Evolutionary conservation across 2,329 filamentous ascomycete species (phyloP).

Genomic region (Venturia carpophila): DNA sequence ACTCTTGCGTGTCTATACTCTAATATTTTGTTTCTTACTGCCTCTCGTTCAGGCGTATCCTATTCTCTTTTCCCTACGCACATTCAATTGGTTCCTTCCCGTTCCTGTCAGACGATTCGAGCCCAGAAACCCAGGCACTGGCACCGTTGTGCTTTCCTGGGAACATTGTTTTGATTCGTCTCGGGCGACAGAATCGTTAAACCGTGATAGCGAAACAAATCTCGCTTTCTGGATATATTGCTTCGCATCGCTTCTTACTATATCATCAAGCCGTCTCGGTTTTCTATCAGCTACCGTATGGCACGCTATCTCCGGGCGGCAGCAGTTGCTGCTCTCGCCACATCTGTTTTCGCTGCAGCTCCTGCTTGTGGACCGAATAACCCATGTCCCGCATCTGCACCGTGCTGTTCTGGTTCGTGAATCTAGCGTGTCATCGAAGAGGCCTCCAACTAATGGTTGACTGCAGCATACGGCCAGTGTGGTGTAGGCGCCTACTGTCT

Average conservation of each 20-base stretch:
- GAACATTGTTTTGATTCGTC: neutral
- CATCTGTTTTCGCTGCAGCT: slow-evolving; percentile 23
- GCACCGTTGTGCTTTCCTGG: neutral
- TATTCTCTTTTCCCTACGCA: neutral
- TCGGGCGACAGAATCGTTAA: neutral
- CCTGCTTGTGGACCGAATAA: slow-evolving; percentile 40
- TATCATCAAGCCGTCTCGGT: neutral
- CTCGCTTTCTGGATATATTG: neutral
- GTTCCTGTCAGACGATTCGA: neutral
- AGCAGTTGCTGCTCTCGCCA: slow-evolving; percentile 20
- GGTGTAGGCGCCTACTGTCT: slow-evolving; percentile 92
- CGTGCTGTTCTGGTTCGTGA: slow-evolving; percentile 35
- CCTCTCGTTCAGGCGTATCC: neutral
- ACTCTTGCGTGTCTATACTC: neutral
- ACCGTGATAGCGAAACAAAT: neutral
- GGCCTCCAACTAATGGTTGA: slow-evolving; percentile 14
- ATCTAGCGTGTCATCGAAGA: slow-evolving; percentile 61
- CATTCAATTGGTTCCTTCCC: neutral
- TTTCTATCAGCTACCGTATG: slow-evolving; percentile 1
- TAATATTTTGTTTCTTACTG: neutral
- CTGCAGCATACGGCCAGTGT: slow-evolving; percentile 79
- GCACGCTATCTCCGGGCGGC: slow-evolving; percentile 13
- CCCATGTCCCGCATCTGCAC: slow-evolving; percentile 57
- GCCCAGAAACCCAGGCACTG: neutral
- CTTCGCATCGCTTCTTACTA: neutral